Conservation (phyloP, 2,329 filamentous ascomycete genomes). For the Pseudogymnoascus verrucosus region DNA sequence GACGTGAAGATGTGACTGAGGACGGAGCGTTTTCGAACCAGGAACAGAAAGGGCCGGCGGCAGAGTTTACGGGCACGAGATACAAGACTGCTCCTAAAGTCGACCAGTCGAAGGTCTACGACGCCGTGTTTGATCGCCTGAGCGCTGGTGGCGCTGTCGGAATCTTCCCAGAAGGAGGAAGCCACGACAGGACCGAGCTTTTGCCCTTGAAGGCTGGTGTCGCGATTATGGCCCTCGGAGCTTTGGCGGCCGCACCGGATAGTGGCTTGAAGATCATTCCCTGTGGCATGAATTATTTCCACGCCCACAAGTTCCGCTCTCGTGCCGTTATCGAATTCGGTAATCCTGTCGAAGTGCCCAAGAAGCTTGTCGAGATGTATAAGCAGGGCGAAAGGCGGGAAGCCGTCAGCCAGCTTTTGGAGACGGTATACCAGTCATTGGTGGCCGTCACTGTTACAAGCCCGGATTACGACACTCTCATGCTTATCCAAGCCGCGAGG, state of each 20-base stretch:
- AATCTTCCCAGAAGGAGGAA: conserved; percentile 95
- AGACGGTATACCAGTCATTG: conserved; percentile 77
- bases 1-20: conserved; percentile 62
- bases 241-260: conserved; percentile 74
- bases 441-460: conserved; percentile 84
- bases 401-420: conserved; percentile 76
- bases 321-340: conserved; percentile 95
- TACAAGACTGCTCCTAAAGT: conserved; percentile 90
- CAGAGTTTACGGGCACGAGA: conserved; percentile 66
- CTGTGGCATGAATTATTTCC: conserved; percentile 99
- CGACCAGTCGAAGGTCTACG: conserved; percentile 87
- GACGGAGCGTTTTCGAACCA: conserved; percentile 55
- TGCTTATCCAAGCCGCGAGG: conserved; percentile 91
- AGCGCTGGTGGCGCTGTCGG: conserved; percentile 81
- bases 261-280: conserved; percentile 92
- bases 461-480: conserved; percentile 91
- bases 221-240: conserved; percentile 93
- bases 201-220: conserved; percentile 92
- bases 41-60: conserved; percentile 43
- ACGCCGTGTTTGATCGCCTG: conserved; percentile 81
- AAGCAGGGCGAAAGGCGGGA: conserved; percentile 75
- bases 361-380: conserved; percentile 78
- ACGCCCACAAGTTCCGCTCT: conserved; percentile 96
- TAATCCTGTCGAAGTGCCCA: conserved; percentile 74
- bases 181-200: conserved; percentile 86